Base-by-base conservation (phyloP, 23 red algal species). In the Gracilariopsis chorda region DNA sequence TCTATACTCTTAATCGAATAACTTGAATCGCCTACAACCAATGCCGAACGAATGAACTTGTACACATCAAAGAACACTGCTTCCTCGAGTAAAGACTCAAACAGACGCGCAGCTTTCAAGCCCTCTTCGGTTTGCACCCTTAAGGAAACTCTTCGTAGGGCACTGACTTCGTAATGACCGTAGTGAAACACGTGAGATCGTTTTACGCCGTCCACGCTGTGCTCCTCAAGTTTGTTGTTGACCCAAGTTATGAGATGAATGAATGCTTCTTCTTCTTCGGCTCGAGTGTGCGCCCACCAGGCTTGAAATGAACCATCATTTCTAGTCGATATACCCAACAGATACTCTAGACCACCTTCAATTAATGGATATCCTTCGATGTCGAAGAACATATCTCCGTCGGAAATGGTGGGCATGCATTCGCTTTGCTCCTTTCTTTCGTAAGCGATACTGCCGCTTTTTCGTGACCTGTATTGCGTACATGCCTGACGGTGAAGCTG, bases 1-100 rank as follows among this genome's bases (percentile, higher is more conserved):
- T 95, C 93, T 16, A 95, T 51, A 24, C 45, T 77, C 80, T 95
- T 95, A 49, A 95, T 95, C 0, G 85, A 90, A 49, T 95, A 95
- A 80, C 85, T 95, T 65, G 64, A 43, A 41, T 90, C 93, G 8
- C 93, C 93, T 58, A 95, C 41, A 14, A 84, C 8, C n/a, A 95
- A 51, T 30, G 48, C 24, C 9, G 53, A 58, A 17, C 72, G 57
- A 32, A 95, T 53, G 48, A 95, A 71, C 43, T 77, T 85, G 69
- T 76, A 95, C 1, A 95, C 48, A 69, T 95, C 93, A 8, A 95
- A n/a, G 64, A 95, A 95, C 28, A 65, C 45, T 0, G 61, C 79
- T 4, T 57, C 70, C n/a, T 89, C 93, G 9, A 90, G 28, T 20
- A 95, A 32, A 24, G 53, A 46, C 13, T 84, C 93, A 2, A 95